Conservation (phyloP, 306 rosid species). For the Prunus persica region DNA sequence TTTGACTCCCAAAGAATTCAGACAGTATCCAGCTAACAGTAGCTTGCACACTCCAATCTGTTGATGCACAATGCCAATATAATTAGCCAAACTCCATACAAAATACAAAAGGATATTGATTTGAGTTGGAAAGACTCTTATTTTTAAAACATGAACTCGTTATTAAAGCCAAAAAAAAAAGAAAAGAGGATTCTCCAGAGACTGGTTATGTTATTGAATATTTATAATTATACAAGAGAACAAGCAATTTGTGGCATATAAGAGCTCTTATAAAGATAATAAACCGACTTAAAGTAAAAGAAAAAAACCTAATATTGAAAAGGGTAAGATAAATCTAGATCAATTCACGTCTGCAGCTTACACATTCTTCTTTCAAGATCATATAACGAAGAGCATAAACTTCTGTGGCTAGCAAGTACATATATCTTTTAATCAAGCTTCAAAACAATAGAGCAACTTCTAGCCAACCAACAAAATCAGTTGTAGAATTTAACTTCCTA, state of each 20-base stretch:
- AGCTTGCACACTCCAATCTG: constrained; percentile 95
- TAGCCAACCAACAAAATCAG: background rate
- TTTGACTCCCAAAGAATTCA: constrained; percentile 57
- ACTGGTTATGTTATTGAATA: background rate
- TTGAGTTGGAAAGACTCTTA: background rate
- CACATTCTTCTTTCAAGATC: background rate
- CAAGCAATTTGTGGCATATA: background rate
- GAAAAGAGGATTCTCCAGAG: background rate
- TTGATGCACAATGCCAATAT: constrained; percentile 25
- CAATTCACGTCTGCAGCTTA: background rate
- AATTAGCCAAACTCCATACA: constrained; percentile 20
- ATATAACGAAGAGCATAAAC: background rate
- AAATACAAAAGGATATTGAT: background rate
- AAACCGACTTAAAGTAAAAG: background rate
- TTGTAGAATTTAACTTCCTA: background rate
- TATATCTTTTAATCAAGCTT: background rate
- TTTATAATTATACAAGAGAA: background rate
- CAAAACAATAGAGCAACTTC: background rate
- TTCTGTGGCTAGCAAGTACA: background rate
- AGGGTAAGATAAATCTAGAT: background rate
- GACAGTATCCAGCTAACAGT: constrained; percentile 71
- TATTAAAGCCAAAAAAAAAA: background rate
- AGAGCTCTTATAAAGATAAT: background rate
- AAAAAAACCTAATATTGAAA: background rate
- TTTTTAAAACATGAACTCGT: background rate